These are phyloP conservation scores for Leccinum boreale DNA, from an alignment of 768 basidiomycete species.

Conservation along the genomic window DNA sequence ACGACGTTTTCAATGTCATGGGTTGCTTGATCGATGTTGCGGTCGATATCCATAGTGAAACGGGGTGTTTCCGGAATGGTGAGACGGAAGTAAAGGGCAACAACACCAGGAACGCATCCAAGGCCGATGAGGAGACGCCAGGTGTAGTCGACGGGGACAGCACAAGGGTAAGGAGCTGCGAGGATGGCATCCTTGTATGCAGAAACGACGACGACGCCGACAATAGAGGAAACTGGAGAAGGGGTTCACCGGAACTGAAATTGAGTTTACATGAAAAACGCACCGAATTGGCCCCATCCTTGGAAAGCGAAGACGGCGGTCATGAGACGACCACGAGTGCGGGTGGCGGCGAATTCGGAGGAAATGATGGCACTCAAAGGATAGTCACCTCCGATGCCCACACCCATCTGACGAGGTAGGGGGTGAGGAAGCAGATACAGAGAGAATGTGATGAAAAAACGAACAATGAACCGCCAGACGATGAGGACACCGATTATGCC, in stretches of 20 bases:
- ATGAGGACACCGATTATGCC: conserved; percentile 73
- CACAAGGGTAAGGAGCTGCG: conserved; percentile 35
- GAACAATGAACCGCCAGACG: conserved; percentile 77
- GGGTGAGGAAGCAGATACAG: neutral
- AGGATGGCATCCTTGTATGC: conserved; percentile 68
- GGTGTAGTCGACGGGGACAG: conserved; percentile 61
- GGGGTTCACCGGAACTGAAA: neutral
- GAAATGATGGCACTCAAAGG: conserved; percentile 84
- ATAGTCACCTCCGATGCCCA: conserved; percentile 90
- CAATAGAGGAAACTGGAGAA: conserved; percentile 55
- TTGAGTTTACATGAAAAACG: conserved; percentile 16
- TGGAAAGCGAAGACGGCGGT: conserved; percentile 83
- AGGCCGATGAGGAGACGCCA: conserved; percentile 91
- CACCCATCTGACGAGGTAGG: conserved; percentile 48
- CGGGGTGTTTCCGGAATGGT: conserved; percentile 93
- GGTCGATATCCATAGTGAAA: conserved; percentile 88
- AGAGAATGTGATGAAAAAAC: conserved; percentile 9
- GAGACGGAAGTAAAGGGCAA: conserved; percentile 89
- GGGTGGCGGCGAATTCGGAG: conserved; percentile 81
- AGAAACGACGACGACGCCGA: conserved; percentile 58
- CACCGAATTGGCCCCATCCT: conserved; percentile 84
- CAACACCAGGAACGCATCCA: conserved; percentile 74
- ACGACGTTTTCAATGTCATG: conserved; percentile 72
- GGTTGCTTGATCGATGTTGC: conserved; percentile 71
- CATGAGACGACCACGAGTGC: conserved; percentile 82